Percentiles rank a stretch among this genome's conserved stretches.
Evolutionary conservation across 495 filamentous ascomycete genomes (phyloP).

Genomic region (Oleoguttula mirabilis): DNA sequence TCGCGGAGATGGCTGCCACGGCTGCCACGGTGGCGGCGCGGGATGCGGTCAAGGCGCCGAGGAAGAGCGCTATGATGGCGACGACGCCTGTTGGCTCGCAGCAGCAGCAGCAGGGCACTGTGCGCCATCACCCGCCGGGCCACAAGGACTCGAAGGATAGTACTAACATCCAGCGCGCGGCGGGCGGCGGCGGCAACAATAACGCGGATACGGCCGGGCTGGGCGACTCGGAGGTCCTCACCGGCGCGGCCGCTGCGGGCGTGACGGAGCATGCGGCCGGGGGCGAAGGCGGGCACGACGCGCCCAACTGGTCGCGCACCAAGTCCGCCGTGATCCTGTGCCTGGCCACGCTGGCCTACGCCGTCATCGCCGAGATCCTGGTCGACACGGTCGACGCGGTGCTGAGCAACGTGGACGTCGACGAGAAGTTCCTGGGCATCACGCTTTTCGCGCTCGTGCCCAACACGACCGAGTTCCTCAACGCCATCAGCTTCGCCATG

Average conservation of each 20-base stretch:
- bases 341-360: slow-evolving; percentile 83
- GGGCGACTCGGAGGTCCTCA: neutral
- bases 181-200: neutral
- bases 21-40: slow-evolving; percentile 79
- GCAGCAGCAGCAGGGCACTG: neutral
- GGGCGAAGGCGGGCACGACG: slow-evolving; percentile 74
- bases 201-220: neutral
- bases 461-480: slow-evolving; percentile 97
- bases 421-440: slow-evolving; percentile 96
- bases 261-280: slow-evolving; percentile 8
- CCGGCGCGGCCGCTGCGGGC: neutral
- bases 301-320: slow-evolving; percentile 88
- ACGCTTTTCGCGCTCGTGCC: slow-evolving; percentile 94
- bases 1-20: slow-evolving; percentile 85
- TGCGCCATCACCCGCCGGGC: neutral
- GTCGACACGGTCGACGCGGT: slow-evolving; percentile 95
- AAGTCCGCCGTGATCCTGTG: slow-evolving; percentile 85
- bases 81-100: neutral
- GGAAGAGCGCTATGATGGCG: slow-evolving; percentile 34
- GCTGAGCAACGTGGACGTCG: slow-evolving; percentile 73
- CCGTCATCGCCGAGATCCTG: slow-evolving; percentile 90
- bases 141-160: neutral
- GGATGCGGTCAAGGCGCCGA: slow-evolving; percentile 48
- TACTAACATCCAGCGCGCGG: neutral
- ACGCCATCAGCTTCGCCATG: slow-evolving; percentile 99